Conservation (phyloP, 371 early-diverging fungal genomes). For the Actinomortierella wolfii region DNA sequence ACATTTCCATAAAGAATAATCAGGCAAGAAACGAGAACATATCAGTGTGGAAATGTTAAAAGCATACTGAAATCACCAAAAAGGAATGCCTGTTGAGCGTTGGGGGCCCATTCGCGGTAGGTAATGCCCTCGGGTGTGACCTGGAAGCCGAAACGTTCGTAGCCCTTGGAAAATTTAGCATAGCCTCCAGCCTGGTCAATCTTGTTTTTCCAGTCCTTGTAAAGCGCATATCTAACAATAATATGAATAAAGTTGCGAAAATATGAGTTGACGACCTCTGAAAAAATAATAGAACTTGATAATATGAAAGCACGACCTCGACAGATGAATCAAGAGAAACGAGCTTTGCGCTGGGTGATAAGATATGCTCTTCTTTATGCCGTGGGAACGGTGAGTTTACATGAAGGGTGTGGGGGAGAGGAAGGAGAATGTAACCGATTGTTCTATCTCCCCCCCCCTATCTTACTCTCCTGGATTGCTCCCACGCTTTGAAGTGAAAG, state of each 20-base stretch:
- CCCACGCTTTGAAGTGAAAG: neutral
- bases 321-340: too few species aligned
- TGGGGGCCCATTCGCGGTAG: conserved; percentile 96
- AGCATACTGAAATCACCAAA: conserved; percentile 90
- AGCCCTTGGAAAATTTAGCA: conserved; percentile 80
- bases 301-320: too few species aligned
- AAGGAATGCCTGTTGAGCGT: conserved; percentile 76
- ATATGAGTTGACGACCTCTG: neutral
- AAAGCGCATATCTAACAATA: conserved; percentile 52
- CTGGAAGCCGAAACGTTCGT: conserved; percentile 81
- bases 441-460: too few species aligned
- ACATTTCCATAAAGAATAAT: neutral
- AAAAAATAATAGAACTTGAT: too few species aligned
- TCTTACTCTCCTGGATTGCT: neutral
- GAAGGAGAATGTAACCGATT: neutral
- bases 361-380: too few species aligned
- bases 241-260: neutral
- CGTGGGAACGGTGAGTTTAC: too few species aligned
- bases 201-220: conserved; percentile 64
- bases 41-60: neutral
- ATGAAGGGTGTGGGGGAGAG: conserved; percentile 1
- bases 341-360: too few species aligned
- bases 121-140: conserved; percentile 62
- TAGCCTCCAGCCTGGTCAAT: conserved; percentile 81
- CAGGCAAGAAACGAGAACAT: neutral